Percentiles rank a stretch among this genome's conserved stretches.
Evolutionary conservation across 2,329 filamentous ascomycete species (phyloP).

Genomic region (Alternaria angustiovoidea): DNA sequence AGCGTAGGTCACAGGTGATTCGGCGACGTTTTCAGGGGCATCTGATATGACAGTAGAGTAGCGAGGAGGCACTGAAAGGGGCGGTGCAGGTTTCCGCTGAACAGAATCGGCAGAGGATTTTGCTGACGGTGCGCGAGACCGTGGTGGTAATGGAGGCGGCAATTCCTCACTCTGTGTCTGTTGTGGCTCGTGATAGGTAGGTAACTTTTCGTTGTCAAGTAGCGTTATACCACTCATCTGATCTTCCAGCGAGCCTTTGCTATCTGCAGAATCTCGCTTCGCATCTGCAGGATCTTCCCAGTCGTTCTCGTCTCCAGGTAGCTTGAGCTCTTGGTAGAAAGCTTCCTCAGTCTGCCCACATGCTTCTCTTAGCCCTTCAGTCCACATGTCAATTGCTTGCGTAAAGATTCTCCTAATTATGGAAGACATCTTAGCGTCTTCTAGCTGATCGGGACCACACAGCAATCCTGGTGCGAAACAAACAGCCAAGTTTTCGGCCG

Average conservation of each 20-base stretch:
- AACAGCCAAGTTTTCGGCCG: slow-evolving; percentile 61
- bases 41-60: slow-evolving; percentile 57
- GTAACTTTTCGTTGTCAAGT: slow-evolving; percentile 51
- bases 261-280: slow-evolving; percentile 32
- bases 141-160: slow-evolving; percentile 52
- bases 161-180: slow-evolving; percentile 17
- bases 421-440: slow-evolving; percentile 63
- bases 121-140: slow-evolving; percentile 35
- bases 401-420: slow-evolving; percentile 60
- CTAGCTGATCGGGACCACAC: slow-evolving; percentile 62
- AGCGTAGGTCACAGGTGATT: slow-evolving; percentile 52
- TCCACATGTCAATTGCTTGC: slow-evolving; percentile 58
- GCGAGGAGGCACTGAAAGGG: slow-evolving; percentile 52
- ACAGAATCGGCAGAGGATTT: slow-evolving; percentile 41
- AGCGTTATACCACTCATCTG: slow-evolving; percentile 55
- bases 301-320: slow-evolving; percentile 52
- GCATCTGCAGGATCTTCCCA: slow-evolving; percentile 59
- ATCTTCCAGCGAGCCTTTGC: slow-evolving; percentile 42
- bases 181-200: slow-evolving; percentile 24
- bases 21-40: slow-evolving; percentile 42
- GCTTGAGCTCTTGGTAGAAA: slow-evolving; percentile 52
- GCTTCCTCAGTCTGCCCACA: slow-evolving; percentile 50
- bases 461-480: slow-evolving; percentile 63
- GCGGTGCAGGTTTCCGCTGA: slow-evolving; percentile 55
- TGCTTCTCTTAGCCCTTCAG: slow-evolving; percentile 52